phyloP scores from a whole-genome alignment of 2,329 filamentous ascomycete species.

The Ceratocystiopsis minuta region DNA sequence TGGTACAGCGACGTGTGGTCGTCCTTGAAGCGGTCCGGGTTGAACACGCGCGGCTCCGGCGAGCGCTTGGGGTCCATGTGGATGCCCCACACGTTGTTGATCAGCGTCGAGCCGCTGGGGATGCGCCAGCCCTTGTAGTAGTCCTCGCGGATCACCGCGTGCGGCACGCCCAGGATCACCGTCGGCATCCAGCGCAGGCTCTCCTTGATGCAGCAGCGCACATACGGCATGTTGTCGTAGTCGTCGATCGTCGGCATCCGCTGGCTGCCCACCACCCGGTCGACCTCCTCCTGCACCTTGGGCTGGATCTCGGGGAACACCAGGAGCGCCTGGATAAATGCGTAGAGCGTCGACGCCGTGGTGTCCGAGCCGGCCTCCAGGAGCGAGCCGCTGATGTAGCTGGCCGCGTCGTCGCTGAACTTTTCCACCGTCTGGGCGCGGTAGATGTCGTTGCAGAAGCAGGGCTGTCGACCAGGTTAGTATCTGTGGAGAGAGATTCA shows the following conservation, averaged over 20 bases:
- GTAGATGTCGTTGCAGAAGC: conserved; percentile 1
- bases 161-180: conserved; percentile 20
- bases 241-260: conserved; percentile 21
- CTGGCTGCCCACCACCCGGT: conserved; percentile 20
- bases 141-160: conserved; percentile 23
- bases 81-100: conserved; percentile 24
- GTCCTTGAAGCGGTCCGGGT: conserved; percentile 21
- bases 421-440: conserved; percentile 10
- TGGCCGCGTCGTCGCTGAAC: conserved; percentile 14
- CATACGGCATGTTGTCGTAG: conserved; percentile 21
- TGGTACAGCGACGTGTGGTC: conserved; percentile 11
- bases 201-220: conserved; percentile 25
- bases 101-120: conserved; percentile 23
- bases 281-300: conserved; percentile 22
- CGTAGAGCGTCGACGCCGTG: conserved; percentile 20
- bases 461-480: not conserved
- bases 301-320: conserved; percentile 24
- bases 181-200: conserved; percentile 25
- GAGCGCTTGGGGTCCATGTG: conserved; percentile 26
- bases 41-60: conserved; percentile 22
- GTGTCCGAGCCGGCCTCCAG: conserved; percentile 26
- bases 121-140: conserved; percentile 26
- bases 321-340: conserved; percentile 22
- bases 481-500: no score
- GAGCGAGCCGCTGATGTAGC: conserved; percentile 17